Base-by-base conservation (phyloP, 305 asterid genomes). In the Fraxinus latifolia region DNA sequence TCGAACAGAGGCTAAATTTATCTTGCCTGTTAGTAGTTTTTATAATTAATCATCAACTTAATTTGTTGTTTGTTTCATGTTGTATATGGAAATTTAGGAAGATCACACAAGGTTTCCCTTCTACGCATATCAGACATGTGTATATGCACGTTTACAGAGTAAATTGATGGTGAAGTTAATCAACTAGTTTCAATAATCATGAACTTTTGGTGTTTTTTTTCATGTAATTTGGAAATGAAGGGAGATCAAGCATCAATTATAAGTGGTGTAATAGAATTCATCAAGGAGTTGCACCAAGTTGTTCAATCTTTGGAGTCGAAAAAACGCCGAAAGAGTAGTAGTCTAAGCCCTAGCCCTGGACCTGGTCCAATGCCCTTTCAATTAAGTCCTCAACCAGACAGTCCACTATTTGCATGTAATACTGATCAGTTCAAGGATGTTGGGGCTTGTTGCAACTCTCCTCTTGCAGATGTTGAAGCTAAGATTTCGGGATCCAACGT, bases 381-480 rank as follows among this genome's bases (percentile, higher is more conserved):
- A 76, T 89, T 76, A 7, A 92, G 91, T 58, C 91, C 89, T 77
- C 87, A 78, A 58, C 86, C 87, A n/a, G 88, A 88, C 19, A 82
- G 67, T 80, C 85, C 91, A 36, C 42, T 36, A 23, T 84, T 83
- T 50, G 79, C 85, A 82, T 81, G 37, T 23, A 90, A 84, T 14
- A 62, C 21, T 74, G 80, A 82, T 25, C 74, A 67, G 7, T 89
- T 91, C 80, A 92, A 93, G 86, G 98, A 92, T 81, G 89, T 91
- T 0, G 98, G 92, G n/a, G 92, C 95, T 2, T 88, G 90, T 81
- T 95, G 97, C 87, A 95, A 95, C 90, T 93, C 97, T 37, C 90
- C 93, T 0, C 39, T 91, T 23, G 98, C 96, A 2, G 93, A 95
- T 31, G 97, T 95, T 1, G 98, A 95, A 33, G 97, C 98, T 1